phyloP scores from a whole-genome alignment of 2,329 filamentous ascomycete genomes.

The Dactylonectria macrodidyma region DNA sequence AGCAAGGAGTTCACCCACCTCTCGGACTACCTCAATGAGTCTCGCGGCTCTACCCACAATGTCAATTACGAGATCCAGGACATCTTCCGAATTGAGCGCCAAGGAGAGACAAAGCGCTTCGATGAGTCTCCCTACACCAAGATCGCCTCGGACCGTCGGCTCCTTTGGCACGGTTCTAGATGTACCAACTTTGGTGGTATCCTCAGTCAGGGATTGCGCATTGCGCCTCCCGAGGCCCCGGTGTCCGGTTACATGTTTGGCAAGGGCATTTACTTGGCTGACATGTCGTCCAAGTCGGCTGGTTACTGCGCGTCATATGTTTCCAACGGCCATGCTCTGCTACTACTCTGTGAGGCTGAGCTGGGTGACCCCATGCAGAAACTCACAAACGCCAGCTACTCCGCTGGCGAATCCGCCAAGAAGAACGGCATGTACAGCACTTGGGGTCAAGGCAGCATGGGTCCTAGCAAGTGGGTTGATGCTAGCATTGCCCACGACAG shows the following conservation, averaged over 20 bases:
- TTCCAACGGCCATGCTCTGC: constrained; percentile 79
- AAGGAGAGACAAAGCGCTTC: constrained; percentile 81
- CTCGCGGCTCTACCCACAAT: constrained; percentile 77
- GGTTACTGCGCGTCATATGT: constrained; percentile 77
- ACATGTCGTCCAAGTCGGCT: constrained; percentile 87
- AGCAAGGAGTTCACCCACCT: constrained; percentile 77
- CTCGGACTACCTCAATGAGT: constrained; percentile 76
- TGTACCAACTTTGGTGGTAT: constrained; percentile 91
- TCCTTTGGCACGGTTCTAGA: constrained; percentile 91
- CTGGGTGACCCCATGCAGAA: constrained; percentile 82
- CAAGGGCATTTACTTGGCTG: constrained; percentile 90
- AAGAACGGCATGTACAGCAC: constrained; percentile 75
- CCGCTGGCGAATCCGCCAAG: constrained; percentile 76
- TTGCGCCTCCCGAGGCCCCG: constrained; percentile 88
- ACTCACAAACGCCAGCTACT: constrained; percentile 70
- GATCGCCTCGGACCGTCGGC: constrained; percentile 75
- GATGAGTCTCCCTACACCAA: constrained; percentile 68
- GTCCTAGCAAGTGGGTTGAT: constrained; percentile 82
- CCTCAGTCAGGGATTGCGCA: constrained; percentile 88
- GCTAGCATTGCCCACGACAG: constrained; percentile 75
- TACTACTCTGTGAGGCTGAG: constrained; percentile 86
- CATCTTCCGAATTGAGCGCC: constrained; percentile 87
- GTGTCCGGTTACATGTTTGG: constrained; percentile 89
- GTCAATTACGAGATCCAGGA: constrained; percentile 74
- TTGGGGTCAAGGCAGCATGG: constrained; percentile 76